Percentiles rank a stretch among this genome's conserved stretches.
These are phyloP conservation scores for Metschnikowia dekortorum DNA, from an alignment of 805 yeast species.

Conservation along the genomic window DNA sequence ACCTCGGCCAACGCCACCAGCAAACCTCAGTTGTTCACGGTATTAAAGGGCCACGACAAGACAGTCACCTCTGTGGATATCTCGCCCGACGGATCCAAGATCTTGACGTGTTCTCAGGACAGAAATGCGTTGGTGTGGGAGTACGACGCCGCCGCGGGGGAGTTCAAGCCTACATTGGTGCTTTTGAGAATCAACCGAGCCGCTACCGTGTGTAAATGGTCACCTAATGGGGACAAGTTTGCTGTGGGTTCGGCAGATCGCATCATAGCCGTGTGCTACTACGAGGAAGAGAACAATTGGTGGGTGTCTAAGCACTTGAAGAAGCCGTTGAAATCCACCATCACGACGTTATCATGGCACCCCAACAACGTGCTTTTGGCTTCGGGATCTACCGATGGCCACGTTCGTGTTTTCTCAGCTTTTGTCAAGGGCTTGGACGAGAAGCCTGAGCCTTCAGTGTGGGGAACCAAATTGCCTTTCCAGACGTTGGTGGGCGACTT, in stretches of 20 bases:
- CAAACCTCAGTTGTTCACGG: slow-evolving; percentile 60
- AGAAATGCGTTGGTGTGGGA: slow-evolving; percentile 98
- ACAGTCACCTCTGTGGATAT: slow-evolving; percentile 93
- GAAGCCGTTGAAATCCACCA: slow-evolving; percentile 87
- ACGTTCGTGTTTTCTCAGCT: slow-evolving; percentile 83
- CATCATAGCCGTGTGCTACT: slow-evolving; percentile 91
- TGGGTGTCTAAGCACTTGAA: slow-evolving; percentile 98
- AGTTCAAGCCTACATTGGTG: slow-evolving; percentile 82
- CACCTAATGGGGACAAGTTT: slow-evolving; percentile 90
- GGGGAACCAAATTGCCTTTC: slow-evolving; percentile 97
- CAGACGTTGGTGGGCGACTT: slow-evolving; percentile 84
- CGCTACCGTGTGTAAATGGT: slow-evolving; percentile 92
- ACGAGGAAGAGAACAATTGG: slow-evolving; percentile 96
- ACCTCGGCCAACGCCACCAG: slow-evolving; percentile 36
- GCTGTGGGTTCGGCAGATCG: slow-evolving; percentile 97
- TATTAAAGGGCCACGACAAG: slow-evolving; percentile 82
- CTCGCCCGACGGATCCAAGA: slow-evolving; percentile 71
- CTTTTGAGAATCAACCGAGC: slow-evolving; percentile 90
- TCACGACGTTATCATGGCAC: slow-evolving; percentile 86
- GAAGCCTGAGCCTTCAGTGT: slow-evolving; percentile 73
- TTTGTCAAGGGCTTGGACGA: slow-evolving; percentile 84
- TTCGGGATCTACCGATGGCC: slow-evolving; percentile 91
- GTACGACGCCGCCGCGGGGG: slow-evolving; percentile 50
- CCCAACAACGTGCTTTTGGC: slow-evolving; percentile 86
- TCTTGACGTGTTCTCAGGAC: slow-evolving; percentile 96